These are phyloP conservation scores for Arthrobotrys conoides DNA, from an alignment of 2,329 filamentous ascomycete species.

Conservation along the genomic window DNA sequence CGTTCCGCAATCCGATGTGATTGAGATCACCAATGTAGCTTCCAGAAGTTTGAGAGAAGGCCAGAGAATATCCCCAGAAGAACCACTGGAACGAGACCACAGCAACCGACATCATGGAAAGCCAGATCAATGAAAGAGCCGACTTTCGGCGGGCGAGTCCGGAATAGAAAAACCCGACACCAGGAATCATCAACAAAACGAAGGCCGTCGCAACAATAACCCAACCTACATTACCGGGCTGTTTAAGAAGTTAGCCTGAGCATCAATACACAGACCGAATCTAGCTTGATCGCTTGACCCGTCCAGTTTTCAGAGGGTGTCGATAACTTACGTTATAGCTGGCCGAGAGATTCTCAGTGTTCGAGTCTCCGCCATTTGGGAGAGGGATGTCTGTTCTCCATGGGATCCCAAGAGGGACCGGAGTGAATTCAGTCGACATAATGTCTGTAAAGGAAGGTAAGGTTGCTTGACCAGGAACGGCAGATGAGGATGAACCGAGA, in stretches of 20 bases:
- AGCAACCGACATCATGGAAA: constrained; percentile 84
- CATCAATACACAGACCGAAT: constrained; percentile 3
- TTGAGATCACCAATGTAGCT: constrained; percentile 82
- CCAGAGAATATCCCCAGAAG: constrained; percentile 90
- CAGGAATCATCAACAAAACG: constrained; percentile 92
- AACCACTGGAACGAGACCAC: constrained; percentile 93
- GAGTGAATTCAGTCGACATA: constrained; percentile 42
- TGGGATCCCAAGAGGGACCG: constrained; percentile 50
- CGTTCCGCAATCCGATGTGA: constrained; percentile 84
- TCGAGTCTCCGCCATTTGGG: constrained; percentile 53
- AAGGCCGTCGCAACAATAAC: constrained; percentile 82
- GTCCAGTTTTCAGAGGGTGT: background rate
- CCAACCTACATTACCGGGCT: constrained; percentile 88
- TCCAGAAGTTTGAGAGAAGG: constrained; percentile 83
- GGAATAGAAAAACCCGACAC: constrained; percentile 95
- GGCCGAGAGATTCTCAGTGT: constrained; percentile 47
- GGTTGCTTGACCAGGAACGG: background rate
- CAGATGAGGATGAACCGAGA: constrained; percentile 9
- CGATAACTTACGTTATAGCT: constrained; percentile 54
- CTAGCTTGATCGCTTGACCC: constrained; percentile 2
- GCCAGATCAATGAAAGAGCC: constrained; percentile 85
- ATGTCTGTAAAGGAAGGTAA: constrained; percentile 2
- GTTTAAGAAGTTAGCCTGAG: background rate
- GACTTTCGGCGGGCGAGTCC: constrained; percentile 91
- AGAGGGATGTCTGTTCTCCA: constrained; percentile 53